Evolutionary conservation across 2,329 filamentous ascomycete species (phyloP), one percentile per base, ranked within the genome.

Genomic region (Alternaria sp.): DNA sequence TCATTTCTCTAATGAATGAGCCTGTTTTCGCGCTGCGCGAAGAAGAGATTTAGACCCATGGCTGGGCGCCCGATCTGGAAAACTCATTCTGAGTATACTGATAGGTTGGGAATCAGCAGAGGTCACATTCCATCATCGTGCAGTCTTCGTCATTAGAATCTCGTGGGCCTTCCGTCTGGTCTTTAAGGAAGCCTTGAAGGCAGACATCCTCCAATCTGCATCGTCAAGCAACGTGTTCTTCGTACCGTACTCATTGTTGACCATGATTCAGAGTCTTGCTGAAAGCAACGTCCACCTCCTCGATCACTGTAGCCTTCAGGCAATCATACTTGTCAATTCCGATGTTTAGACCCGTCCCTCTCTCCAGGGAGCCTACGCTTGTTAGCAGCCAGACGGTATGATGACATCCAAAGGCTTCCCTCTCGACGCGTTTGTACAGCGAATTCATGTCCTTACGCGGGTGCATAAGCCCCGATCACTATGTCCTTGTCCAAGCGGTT

Each of bases 41-140:
- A 91, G 87, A 91, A 73, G 69, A 82, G 84, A 82, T 72, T 43
- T 73, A 74, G 73, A 86, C 88, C 88, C 87, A 87, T 90, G 84
- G 88, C 89, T 91, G 89, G 89, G 89, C 89, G 87, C 89, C 89
- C 86, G 86, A 82, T 82, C 86, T 89, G 86, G 87, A 89, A 85
- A 83, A 75, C 84, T 87, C 86, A 82, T 89, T 87, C 80, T 81
- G 86, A 86, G 84, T 81, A 83, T 85, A 81, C 81, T 85, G 88
- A 90, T 82, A 86, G 85, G 81, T 84, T 86, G 85, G 89, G 89
- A 91, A 91, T 91, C 89, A 91, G 89, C 87, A 86, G 88, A 84
- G 89, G 88, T 89, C 84, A 91, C 87, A 88, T 82, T 41, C 61
- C 62, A 51, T 18, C 14, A 23, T 12, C 23, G 49, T 41, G 49